Evolutionary conservation across 2,329 filamentous ascomycete species (phyloP), one percentile per base, ranked within the genome.

Genomic region (Aspergillus sp.): DNA sequence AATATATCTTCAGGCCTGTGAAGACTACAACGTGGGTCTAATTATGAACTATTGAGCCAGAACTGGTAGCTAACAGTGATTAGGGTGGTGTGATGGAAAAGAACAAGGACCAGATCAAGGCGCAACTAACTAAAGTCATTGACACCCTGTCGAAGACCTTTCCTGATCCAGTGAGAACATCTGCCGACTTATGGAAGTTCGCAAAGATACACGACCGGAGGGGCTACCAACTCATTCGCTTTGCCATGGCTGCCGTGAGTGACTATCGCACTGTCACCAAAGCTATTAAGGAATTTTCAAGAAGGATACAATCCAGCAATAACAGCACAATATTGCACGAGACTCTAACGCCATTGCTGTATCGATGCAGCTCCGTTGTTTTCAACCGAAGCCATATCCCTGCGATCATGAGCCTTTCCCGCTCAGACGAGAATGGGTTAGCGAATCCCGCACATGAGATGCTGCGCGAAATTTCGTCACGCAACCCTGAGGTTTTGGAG

Each of bases 361-460:
- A 96, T 71, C 87, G 91, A 44, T 88, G 88, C 55, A 89, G 91
- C 35, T 87, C 91, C 57, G 82, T 99, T 62, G 84, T 96, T 64
- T 97, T 96, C 78, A 99, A 97, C 77, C 88, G 90, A 69, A 98
- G 93, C 71, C 93, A 99, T 71, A 87, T 99, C 17, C 87, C 93
- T 3, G 87, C 91, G 0, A 93, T 98, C 62, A 90, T 98, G 79
- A 88, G 92, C 57, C 90, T 89, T 68, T 92, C 93, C 11, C 88
- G 91, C 67, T 93, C 87, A 9, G 89, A 97, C 69, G 89, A 93
- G 68, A 86, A 90, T 49, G 88, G 87, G 0, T 81, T 97, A 49
- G 90, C 89, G 6, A 79, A 84, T 19, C 87, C 90, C 14, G 93
- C 95, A 2, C 92, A 97, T 68, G 90, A 96, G 69, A 83, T 98